Base-by-base conservation (phyloP, 78 protist genomes). In the Cavenderia fasciculata region DNA sequence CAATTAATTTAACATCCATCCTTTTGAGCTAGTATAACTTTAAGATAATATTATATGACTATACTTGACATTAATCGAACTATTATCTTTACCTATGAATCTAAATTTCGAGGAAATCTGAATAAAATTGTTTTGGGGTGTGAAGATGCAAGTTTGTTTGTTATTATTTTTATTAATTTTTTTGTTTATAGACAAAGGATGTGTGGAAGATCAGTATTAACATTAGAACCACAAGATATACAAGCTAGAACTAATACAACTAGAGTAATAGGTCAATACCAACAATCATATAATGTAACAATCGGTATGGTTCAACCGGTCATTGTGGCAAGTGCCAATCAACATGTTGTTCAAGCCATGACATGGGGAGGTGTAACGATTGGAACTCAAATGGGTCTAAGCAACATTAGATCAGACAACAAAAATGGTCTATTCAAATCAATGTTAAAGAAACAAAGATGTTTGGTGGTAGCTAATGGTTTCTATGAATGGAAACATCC, bases 161-260 rank as follows among this genome's bases (percentile, higher is more conserved):
- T n/a, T n/a, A n/a, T n/a, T n/a, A n/a, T n/a, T n/a, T n/a, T n/a
- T n/a, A n/a, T n/a, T n/a, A n/a, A n/a, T n/a, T n/a, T n/a, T n/a
- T n/a, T n/a, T n/a, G n/a, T n/a, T n/a, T n/a, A n/a, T n/a, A n/a
- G n/a, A n/a, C n/a, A n/a, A n/a, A n/a, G 72, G 4, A 70, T 70
- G 76, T 70, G 76, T 70, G 76, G 76, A 46, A 70, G 76, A 70
- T 54, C 76, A 46, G 76, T 41, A 8, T 47, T 25, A 2, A 70
- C 76, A 18, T 34, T 70, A 7, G 47, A 41, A 27, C 76, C 76
- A 29, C 52, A 70, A 27, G 76, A 70, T 4, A 70, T 70, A 6
- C 11, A 4, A 2, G 59, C 54, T 5, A 70, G 76, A 31, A 41
- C 49, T 25, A 34, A 47, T 23, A 41, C 59, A 3, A 33, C 43